Evolutionary conservation across 352 stramenopile species (phyloP).

Genomic region (Pythium insidiosum): DNA sequence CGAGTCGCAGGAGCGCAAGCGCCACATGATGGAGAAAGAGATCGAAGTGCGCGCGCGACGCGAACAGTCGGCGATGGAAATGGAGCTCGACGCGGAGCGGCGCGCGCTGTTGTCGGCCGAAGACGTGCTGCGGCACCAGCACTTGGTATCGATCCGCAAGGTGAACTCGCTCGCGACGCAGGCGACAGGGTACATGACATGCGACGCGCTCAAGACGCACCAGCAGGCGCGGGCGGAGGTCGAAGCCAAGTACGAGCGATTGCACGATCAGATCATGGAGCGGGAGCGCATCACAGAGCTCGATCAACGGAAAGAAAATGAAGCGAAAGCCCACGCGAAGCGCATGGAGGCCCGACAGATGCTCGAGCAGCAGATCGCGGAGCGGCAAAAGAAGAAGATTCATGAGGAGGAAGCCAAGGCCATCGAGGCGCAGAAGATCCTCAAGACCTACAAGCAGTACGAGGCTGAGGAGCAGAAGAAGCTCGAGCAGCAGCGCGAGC

Average conservation of each 20-base stretch:
- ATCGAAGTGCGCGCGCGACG: slow-evolving; percentile 47
- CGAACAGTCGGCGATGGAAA: slow-evolving; percentile 63
- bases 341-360: slow-evolving; percentile 52
- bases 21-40: slow-evolving; percentile 73
- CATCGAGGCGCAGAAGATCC: slow-evolving; percentile 69
- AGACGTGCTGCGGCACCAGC: slow-evolving; percentile 44
- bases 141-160: slow-evolving; percentile 52
- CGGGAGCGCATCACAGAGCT: slow-evolving; percentile 50
- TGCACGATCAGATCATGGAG: slow-evolving; percentile 73
- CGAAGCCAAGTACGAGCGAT: slow-evolving; percentile 51
- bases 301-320: slow-evolving; percentile 32
- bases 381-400: slow-evolving; percentile 57
- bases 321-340: slow-evolving; percentile 30
- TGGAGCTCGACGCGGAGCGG: slow-evolving; percentile 58
- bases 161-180: slow-evolving; percentile 64
- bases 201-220: slow-evolving; percentile 37
- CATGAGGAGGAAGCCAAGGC: slow-evolving; percentile 73
- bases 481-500: slow-evolving; percentile 33
- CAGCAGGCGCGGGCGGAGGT: slow-evolving; percentile 30
- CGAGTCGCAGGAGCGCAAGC: slow-evolving; percentile 60
- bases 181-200: slow-evolving; percentile 54
- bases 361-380: slow-evolving; percentile 63
- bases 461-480: slow-evolving; percentile 59
- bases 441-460: slow-evolving; percentile 78
- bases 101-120: slow-evolving; percentile 59